Evolutionary conservation across 2,329 filamentous ascomycete genomes (phyloP).

Genomic region (Apiospora sp.): DNA sequence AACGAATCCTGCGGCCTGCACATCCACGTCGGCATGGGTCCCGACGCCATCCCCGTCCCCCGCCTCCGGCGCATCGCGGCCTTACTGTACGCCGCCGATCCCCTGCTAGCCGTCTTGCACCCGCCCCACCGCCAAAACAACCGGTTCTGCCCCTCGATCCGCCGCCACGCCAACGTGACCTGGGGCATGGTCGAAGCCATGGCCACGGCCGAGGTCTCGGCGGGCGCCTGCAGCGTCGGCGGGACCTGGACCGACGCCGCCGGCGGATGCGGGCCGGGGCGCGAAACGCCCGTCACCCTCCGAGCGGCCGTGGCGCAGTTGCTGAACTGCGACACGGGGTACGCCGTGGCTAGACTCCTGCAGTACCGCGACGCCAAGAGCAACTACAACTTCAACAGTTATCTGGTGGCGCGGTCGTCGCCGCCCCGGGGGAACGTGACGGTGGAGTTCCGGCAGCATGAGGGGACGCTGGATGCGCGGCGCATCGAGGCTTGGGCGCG

Average conservation of each 20-base stretch:
- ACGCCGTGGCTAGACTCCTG: not conserved
- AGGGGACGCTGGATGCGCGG: conserved; percentile 6
- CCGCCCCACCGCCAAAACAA: not conserved
- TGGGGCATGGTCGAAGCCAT: conserved; percentile 6
- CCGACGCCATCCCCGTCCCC: not conserved
- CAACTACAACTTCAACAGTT: conserved; percentile 17
- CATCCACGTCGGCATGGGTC: conserved; percentile 12
- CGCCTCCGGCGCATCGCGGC: conserved; percentile 4
- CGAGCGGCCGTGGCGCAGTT: not conserved
- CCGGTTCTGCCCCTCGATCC: not conserved
- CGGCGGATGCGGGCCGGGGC: not conserved
- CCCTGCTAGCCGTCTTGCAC: conserved; percentile 3
- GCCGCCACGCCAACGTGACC: not conserved
- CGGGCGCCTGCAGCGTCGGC: not conserved
- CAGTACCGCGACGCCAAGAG: not conserved
- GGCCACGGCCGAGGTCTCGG: not conserved
- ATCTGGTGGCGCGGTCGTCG: not conserved
- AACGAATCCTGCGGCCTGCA: not conserved
- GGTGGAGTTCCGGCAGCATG: conserved; percentile 22
- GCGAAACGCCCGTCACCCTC: not conserved
- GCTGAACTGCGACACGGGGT: not conserved
- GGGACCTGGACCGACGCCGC: too few relatives aligned
- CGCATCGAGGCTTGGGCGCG: conserved; percentile 17
- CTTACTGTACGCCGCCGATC: not conserved
- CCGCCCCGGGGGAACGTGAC: not conserved